Base-by-base conservation (phyloP, 208 protist species). In the Crithidia fasciculata region DNA sequence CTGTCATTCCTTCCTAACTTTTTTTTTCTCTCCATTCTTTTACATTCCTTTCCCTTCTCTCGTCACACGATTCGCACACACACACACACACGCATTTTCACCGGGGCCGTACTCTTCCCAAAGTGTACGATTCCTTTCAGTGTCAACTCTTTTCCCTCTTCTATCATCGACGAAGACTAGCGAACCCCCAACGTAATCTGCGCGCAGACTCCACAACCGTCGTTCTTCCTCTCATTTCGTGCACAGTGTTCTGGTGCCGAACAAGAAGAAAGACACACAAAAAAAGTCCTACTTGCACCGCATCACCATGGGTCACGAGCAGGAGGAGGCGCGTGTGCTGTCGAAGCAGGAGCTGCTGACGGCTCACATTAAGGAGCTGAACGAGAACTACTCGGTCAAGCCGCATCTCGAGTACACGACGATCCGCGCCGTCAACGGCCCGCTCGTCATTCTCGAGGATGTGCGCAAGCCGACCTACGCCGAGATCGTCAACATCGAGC, bases 401-500 rank as follows among this genome's bases (percentile, higher is more conserved):
- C 92, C 94, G 58, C 90, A 88, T 70, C 79, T 97, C 79, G 98
- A 99, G 81, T 99, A 99, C 90, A 94, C 93, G 60, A 99, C 99
- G 12, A 99, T 99, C 50, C 85, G 90, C 54, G 98, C 91, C 56
- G 99, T 99, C 45, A 99, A 99, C 85, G 99, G 99, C 36, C 99
- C 99, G 8, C 96, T 99, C 8, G 99, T 99, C 40, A 99, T 99
- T 90, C 89, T 99, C 6, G 98, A 99, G 63, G 98, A 99, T 76
- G 98, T 99, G 61, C 91, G 99, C 80, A 91, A 97, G 67, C 99
- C 99, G 19, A 99, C 96, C 49, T 99, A 98, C 89, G 93, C 98
- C 54, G 99, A 99, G 87, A 99, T 99, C 83, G 99, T 99, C n/a
- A 99, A 98, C 63, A 87, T 99, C 52, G 98, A 98, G 59, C 93